Conservation (phyloP, 345 rosid species). For the Excoecaria cochinchinensis region DNA sequence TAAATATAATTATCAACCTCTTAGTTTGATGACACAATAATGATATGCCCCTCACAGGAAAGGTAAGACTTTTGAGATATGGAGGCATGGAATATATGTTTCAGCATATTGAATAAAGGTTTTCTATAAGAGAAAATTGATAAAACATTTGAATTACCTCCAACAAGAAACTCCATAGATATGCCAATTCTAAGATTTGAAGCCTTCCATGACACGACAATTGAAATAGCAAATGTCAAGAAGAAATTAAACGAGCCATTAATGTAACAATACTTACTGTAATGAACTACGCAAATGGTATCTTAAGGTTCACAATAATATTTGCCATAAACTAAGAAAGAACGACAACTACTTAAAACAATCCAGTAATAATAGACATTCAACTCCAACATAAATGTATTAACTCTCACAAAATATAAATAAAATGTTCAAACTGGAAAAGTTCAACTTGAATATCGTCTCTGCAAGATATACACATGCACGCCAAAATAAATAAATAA, state of each 20-base stretch:
- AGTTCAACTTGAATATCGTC: not conserved
- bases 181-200: not conserved
- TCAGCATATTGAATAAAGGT: not conserved
- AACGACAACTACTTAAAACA: not conserved
- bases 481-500: not conserved
- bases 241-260: not conserved
- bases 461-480: not conserved
- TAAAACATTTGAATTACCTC: not conserved
- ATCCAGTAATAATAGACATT: no score
- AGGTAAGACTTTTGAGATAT: no score
- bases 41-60: not conserved
- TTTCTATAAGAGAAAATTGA: not conserved
- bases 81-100: not conserved
- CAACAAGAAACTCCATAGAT: not conserved
- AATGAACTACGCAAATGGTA: not conserved
- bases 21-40: not conserved
- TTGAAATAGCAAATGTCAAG: not conserved
- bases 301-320: not conserved
- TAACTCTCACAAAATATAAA: not conserved
- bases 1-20: not conserved
- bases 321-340: not conserved
- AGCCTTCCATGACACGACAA: not conserved
- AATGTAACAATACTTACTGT: not conserved
- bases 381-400: not conserved
- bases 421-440: not conserved